These are phyloP conservation scores for Cryptococcus maquisensis DNA, from an alignment of 1,284 basidiomycete genomes.

Conservation along the genomic window DNA sequence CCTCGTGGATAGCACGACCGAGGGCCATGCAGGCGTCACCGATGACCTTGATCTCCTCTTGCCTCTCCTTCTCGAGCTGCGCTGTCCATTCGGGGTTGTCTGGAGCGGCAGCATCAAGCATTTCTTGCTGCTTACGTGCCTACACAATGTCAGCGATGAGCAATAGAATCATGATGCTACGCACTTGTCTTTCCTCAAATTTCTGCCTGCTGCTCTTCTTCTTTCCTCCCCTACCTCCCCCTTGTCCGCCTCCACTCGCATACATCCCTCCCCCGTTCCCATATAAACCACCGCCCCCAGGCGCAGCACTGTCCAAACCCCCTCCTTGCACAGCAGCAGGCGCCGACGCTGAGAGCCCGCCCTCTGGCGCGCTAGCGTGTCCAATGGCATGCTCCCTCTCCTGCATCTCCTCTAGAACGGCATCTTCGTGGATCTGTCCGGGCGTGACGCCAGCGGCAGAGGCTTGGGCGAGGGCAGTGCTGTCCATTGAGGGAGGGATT, in stretches of 20 bases:
- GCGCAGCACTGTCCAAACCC: neutral
- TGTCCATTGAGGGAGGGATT: neutral
- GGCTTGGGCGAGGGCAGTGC: neutral
- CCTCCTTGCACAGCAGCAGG: neutral
- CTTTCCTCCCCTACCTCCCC: conserved; percentile 21
- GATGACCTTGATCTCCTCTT: conserved; percentile 70
- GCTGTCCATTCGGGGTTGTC: conserved; percentile 63
- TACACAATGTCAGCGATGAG: conserved; percentile 34
- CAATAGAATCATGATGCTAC: conserved; percentile 16
- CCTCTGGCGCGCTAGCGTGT: conserved; percentile 3
- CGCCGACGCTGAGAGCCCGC: neutral
- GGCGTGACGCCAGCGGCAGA: neutral
- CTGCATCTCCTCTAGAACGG: conserved; percentile 28
- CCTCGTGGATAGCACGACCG: conserved; percentile 67
- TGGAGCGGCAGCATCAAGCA: conserved; percentile 60
- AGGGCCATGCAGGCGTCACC: conserved; percentile 63
- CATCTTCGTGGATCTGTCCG: conserved; percentile 17
- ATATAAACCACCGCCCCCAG: neutral
- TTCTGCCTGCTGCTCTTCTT: conserved; percentile 64
- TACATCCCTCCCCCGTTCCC: conserved; percentile 10
- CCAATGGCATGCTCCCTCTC: conserved; percentile 24
- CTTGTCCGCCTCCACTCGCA: neutral
- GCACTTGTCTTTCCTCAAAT: conserved; percentile 73
- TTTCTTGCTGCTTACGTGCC: conserved; percentile 70
- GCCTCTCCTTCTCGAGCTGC: conserved; percentile 63